A percentile compares a stretch with the other conserved stretches of the same genome.
Conservation (phyloP, 2,329 filamentous ascomycete genomes). For the Fusarium ambrosium region DNA sequence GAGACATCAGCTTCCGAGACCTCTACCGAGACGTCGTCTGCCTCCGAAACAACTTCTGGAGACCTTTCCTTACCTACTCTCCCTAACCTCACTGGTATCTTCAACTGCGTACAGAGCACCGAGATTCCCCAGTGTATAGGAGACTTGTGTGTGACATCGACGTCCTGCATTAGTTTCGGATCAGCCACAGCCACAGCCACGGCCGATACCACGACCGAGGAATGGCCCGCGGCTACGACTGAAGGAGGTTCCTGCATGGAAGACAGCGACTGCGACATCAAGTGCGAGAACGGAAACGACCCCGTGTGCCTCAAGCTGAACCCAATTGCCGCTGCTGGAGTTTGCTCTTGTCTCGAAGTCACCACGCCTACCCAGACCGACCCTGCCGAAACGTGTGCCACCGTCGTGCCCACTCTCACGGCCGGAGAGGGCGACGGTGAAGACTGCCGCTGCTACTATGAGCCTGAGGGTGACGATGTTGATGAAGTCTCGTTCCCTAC, state of each 20-base stretch:
- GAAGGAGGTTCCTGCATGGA: not conserved
- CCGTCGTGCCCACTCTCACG: not conserved
- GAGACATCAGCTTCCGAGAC: not conserved
- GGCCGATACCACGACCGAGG: not conserved
- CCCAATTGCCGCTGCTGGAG: not conserved
- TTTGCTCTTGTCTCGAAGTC: constrained; percentile 2
- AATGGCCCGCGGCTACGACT: not conserved
- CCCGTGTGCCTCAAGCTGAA: not conserved
- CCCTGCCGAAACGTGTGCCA: not conserved
- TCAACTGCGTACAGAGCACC: not conserved
- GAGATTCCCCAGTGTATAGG: not conserved
- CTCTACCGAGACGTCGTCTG: not conserved
- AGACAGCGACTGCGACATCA: not conserved
- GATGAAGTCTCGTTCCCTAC: not conserved
- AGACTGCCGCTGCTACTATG: not conserved
- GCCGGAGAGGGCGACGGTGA: not conserved
- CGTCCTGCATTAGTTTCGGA: not conserved
- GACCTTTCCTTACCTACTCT: not conserved
- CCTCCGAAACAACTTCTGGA: not conserved
- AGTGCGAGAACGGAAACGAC: not conserved
- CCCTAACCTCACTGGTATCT: not conserved
- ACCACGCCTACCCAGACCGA: not conserved
- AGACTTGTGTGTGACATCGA: not conserved
- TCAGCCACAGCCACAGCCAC: not conserved
- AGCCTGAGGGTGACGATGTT: no score